These are phyloP conservation scores for Verticillium nonalfalfae DNA, from an alignment of 2,329 filamentous ascomycete species.

Conservation along the genomic window DNA sequence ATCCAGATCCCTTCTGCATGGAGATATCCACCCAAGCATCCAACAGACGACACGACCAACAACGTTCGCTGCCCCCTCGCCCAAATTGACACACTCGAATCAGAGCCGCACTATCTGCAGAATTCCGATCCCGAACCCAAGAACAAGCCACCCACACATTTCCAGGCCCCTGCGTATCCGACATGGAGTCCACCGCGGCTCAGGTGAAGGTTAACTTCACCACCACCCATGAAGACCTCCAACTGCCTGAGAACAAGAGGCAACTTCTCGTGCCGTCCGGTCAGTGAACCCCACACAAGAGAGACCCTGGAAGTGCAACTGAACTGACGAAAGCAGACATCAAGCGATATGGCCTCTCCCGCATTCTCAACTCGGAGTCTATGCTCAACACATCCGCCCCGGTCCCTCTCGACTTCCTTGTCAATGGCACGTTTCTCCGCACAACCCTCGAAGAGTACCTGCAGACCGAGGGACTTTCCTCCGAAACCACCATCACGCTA, in stretches of 20 bases:
- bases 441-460: conserved; percentile 90
- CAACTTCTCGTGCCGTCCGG: conserved; percentile 58
- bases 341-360: conserved; percentile 63
- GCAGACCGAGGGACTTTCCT: conserved; percentile 75
- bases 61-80: not conserved
- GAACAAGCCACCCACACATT: not conserved
- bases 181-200: conserved; percentile 32
- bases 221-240: conserved; percentile 54
- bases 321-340: conserved; percentile 42
- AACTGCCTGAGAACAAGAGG: conserved; percentile 55
- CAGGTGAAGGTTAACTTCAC: conserved; percentile 65
- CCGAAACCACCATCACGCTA: conserved; percentile 79
- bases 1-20: conserved; percentile 2
- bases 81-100: not conserved
- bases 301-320: not conserved
- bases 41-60: not conserved
- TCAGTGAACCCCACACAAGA: conserved; percentile 19
- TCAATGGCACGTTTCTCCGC: conserved; percentile 87
- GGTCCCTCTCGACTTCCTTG: conserved; percentile 87
- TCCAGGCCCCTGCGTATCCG: not conserved
- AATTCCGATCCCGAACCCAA: not conserved
- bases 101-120: no score
- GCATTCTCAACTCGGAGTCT: conserved; percentile 65
- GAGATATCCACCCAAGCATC: not conserved
- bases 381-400: conserved; percentile 61